Conservation (phyloP, 768 basidiomycete species). For the Boletus barrowsii region DNA sequence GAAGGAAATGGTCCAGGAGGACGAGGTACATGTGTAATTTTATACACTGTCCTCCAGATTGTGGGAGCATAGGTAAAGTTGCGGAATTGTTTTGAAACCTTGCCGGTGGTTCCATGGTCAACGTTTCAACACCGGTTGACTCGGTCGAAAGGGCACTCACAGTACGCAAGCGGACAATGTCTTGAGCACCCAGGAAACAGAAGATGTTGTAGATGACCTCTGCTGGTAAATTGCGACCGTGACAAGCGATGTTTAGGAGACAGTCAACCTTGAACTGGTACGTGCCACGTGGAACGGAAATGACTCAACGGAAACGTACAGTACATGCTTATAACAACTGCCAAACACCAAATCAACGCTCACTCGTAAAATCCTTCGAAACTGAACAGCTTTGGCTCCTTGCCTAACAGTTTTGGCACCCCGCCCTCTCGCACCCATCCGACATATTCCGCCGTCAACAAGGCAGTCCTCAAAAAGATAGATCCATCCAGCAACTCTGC, state of each 20-base stretch:
- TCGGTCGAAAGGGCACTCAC: not conserved
- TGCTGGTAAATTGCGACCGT: not conserved
- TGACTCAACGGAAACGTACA: too few relatives aligned
- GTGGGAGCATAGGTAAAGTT: not conserved
- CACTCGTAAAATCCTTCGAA: too few relatives aligned
- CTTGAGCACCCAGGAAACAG: not conserved
- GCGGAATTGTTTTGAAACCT: not conserved
- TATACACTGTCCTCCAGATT: not conserved
- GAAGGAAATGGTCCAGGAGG: not conserved
- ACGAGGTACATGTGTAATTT: not conserved
- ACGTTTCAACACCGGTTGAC: too few relatives aligned
- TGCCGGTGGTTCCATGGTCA: not conserved
- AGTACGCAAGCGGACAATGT: not conserved
- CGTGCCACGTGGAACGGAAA: too few relatives aligned
- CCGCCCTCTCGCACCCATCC: too few relatives aligned
- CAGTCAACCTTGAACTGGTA: too few relatives aligned
- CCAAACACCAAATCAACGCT: too few relatives aligned
- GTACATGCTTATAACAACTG: too few relatives aligned
- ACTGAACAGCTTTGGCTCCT: too few relatives aligned
- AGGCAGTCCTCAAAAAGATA: not conserved
- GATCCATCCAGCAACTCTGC: slow-evolving; percentile 35
- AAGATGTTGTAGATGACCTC: not conserved
- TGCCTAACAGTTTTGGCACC: too few relatives aligned
- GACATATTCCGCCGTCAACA: too few relatives aligned
- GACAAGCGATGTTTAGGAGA: too few relatives aligned